Percentiles rank a stretch among this genome's conserved stretches.
Conservation (phyloP, 768 basidiomycete species). For the Calocybe gangraenosa region DNA sequence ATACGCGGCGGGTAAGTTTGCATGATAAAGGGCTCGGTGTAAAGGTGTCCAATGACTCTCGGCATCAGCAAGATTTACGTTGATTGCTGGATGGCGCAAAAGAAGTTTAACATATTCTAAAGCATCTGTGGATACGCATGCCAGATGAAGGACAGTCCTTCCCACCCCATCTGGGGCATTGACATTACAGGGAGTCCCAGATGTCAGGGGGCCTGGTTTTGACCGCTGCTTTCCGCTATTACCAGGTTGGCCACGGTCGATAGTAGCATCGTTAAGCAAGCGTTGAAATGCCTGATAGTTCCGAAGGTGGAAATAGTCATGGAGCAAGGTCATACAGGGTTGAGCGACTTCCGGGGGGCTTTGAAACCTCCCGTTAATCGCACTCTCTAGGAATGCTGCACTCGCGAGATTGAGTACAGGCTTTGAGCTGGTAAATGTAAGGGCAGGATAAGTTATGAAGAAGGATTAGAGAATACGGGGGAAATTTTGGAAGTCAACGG, state of each 20-base stretch:
- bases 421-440: conserved; percentile 8
- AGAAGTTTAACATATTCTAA: conserved; percentile 77
- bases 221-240: conserved; percentile 55
- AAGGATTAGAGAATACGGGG: neutral
- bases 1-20: conserved; percentile 69
- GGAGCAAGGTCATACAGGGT: conserved; percentile 74
- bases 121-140: conserved; percentile 62
- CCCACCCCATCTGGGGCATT: conserved; percentile 73
- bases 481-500: neutral
- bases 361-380: conserved; percentile 23
- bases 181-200: conserved; percentile 40
- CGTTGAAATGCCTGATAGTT: conserved; percentile 77
- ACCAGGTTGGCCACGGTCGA: conserved; percentile 31
- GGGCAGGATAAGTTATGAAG: conserved; percentile 10
- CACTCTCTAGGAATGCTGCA: conserved; percentile 19
- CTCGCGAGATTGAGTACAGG: conserved; percentile 20
- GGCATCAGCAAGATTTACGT: conserved; percentile 73
- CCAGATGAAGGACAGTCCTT: conserved; percentile 78
- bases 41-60: conserved; percentile 92
- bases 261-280: conserved; percentile 49
- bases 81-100: conserved; percentile 68
- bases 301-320: conserved; percentile 67
- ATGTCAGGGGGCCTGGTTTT: conserved; percentile 36
- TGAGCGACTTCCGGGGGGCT: conserved; percentile 33
- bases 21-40: conserved; percentile 80